phyloP scores from a whole-genome alignment of 1,284 basidiomycete species.

The Crucibulum parvulum region DNA sequence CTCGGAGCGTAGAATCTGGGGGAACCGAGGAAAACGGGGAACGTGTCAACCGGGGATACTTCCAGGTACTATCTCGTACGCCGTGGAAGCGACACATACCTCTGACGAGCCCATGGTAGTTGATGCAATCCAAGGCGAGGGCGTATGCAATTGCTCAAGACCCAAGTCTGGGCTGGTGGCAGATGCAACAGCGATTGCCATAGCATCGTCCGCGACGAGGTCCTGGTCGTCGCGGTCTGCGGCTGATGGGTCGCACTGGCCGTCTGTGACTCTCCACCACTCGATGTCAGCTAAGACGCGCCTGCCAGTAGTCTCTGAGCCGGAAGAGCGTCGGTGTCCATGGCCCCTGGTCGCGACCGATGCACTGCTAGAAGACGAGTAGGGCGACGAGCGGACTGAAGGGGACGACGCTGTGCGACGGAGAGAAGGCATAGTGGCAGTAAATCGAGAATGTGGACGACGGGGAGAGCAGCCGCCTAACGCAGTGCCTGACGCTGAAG shows the following conservation, averaged over 20 bases:
- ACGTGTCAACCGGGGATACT: slow-evolving; percentile 1
- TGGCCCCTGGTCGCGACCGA: slow-evolving; percentile 44
- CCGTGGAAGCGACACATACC: slow-evolving; percentile 30
- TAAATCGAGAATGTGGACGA: slow-evolving; percentile 15
- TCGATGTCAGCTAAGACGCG: slow-evolving; percentile 83
- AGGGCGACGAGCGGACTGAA: slow-evolving; percentile 67
- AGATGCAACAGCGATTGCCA: slow-evolving; percentile 25
- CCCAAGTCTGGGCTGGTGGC: slow-evolving; percentile 30
- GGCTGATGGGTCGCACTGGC: slow-evolving; percentile 61
- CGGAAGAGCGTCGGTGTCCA: slow-evolving; percentile 65
- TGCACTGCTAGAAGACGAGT: slow-evolving; percentile 48
- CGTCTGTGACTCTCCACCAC: slow-evolving; percentile 81
- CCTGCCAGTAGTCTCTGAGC: slow-evolving; percentile 65
- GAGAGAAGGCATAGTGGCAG: slow-evolving; percentile 70
- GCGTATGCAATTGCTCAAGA: slow-evolving; percentile 30
- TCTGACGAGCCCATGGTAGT: slow-evolving; percentile 31
- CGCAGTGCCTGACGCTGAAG: slow-evolving; percentile 47
- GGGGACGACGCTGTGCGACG: slow-evolving; percentile 75
- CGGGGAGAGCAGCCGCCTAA: slow-evolving; percentile 46
- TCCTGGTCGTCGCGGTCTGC: slow-evolving; percentile 43
- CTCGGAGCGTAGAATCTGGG: slow-evolving; percentile 33
- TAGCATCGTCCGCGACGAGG: slow-evolving; percentile 26
- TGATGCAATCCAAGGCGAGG: slow-evolving; percentile 28
- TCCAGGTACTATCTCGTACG: neutral
- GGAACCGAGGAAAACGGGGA: slow-evolving; percentile 15